phyloP scores from a whole-genome alignment of 345 rosid species.

The Syzygium jambos region DNA sequence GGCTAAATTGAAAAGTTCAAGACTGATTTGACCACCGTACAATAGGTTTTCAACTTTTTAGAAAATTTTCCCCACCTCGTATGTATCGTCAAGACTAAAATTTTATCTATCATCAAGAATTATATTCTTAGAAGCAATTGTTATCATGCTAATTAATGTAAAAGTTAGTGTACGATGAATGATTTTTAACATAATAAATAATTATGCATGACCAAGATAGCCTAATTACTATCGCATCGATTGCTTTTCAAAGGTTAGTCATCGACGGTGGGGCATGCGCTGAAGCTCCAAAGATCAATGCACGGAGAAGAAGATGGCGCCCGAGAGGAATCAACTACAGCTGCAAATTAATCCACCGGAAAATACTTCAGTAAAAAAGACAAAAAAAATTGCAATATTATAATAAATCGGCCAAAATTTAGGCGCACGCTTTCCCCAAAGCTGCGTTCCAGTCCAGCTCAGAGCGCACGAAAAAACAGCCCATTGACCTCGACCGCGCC shows the following conservation, averaged over 20 bases:
- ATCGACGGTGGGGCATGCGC: neutral
- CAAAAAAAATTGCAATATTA: neutral
- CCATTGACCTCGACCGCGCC: neutral
- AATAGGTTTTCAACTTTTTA: accelerated
- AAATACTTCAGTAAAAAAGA: neutral
- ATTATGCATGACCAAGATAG: neutral
- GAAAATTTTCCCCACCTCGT: neutral
- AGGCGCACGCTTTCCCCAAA: neutral
- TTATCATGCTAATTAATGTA: neutral
- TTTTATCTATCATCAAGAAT: neutral
- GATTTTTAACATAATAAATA: neutral
- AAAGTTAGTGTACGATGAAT: neutral
- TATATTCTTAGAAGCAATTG: neutral
- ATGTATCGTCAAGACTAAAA: neutral
- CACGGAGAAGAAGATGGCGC: too few relatives aligned
- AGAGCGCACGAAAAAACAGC: neutral
- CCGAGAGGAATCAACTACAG: too few relatives aligned
- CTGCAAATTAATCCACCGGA: neutral
- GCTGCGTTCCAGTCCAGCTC: neutral
- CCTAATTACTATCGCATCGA: neutral
- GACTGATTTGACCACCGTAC: accelerated
- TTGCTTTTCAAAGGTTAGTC: neutral
- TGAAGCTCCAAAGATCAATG: too few relatives aligned
- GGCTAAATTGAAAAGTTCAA: accelerated
- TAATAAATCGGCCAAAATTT: neutral